Evolutionary conservation across 2,329 filamentous ascomycete species (phyloP).

Genomic region (Ustulina deusta): DNA sequence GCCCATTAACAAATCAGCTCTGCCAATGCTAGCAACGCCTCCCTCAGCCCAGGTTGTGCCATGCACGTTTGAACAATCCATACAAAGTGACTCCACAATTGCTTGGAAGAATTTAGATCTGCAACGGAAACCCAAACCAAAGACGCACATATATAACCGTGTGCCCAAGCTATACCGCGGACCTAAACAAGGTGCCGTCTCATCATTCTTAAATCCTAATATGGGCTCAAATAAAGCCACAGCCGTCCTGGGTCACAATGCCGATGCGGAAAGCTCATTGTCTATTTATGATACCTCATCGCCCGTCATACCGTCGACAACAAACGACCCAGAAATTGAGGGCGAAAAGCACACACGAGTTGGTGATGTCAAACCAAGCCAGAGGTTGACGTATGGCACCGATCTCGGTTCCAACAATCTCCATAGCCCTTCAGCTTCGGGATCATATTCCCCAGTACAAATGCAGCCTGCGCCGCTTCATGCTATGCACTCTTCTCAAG

Average conservation of each 20-base stretch:
- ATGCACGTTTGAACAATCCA: constrained; percentile 46
- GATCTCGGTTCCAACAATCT: neutral
- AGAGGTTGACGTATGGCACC: constrained; percentile 6
- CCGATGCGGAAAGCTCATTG: constrained; percentile 37
- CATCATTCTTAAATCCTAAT: constrained; percentile 27
- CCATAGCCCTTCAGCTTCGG: constrained; percentile 7
- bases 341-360: constrained; percentile 23
- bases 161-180: constrained; percentile 40
- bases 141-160: constrained; percentile 34
- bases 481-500: constrained; percentile 24
- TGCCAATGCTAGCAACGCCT: constrained; percentile 47
- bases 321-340: constrained; percentile 17
- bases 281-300: constrained; percentile 42
- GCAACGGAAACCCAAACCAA: constrained; percentile 18
- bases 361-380: constrained; percentile 16
- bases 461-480: constrained; percentile 31
- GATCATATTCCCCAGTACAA: constrained; percentile 36
- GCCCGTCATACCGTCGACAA: constrained; percentile 48
- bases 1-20: constrained; percentile 43
- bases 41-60: constrained; percentile 52
- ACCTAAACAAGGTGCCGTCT: constrained; percentile 20
- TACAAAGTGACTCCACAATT: constrained; percentile 19
- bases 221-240: neutral
- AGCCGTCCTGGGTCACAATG: neutral
- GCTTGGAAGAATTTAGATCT: constrained; percentile 7